Percentiles rank a stretch among this genome's conserved stretches.
Evolutionary conservation across 768 basidiomycete genomes (phyloP).

Genomic region (Royoungia palumana): DNA sequence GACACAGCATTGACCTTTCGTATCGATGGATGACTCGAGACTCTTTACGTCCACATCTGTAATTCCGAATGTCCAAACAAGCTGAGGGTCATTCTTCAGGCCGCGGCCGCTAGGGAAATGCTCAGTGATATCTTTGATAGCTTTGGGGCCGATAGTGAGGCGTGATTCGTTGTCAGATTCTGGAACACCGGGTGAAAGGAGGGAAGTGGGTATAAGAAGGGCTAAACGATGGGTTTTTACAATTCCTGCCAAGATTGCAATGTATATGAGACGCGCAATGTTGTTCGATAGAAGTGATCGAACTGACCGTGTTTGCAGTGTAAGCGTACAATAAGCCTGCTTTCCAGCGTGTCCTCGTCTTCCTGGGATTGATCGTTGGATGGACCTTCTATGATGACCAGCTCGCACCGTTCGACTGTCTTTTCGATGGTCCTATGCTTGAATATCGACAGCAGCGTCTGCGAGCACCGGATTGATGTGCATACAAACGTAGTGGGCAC

Average conservation of each 20-base stretch:
- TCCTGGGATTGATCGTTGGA: slow-evolving; percentile 32
- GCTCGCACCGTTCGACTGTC: slow-evolving; percentile 70
- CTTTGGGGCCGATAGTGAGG: slow-evolving; percentile 68
- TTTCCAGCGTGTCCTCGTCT: slow-evolving; percentile 59
- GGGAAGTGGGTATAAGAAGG: slow-evolving; percentile 52
- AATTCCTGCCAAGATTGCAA: slow-evolving; percentile 48
- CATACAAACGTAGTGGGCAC: neutral
- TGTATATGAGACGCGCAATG: slow-evolving; percentile 11
- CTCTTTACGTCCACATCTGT: slow-evolving; percentile 67
- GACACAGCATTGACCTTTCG: slow-evolving; percentile 46
- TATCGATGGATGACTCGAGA: slow-evolving; percentile 60
- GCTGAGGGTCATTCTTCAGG: slow-evolving; percentile 67
- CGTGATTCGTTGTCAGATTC: slow-evolving; percentile 57
- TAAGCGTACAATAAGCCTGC: slow-evolving; percentile 65
- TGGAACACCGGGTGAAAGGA: slow-evolving; percentile 65
- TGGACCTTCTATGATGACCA: slow-evolving; percentile 61
- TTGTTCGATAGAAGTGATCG: neutral
- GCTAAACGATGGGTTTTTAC: slow-evolving; percentile 77
- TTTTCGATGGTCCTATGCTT: slow-evolving; percentile 75
- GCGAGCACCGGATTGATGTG: neutral
- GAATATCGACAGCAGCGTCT: slow-evolving; percentile 72
- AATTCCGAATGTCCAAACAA: slow-evolving; percentile 77
- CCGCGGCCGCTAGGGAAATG: slow-evolving; percentile 71
- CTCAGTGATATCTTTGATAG: slow-evolving; percentile 74
- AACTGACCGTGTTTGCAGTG: slow-evolving; percentile 78